phyloP scores from a whole-genome alignment of 257 asterid genomes.

The Plectranthus barbatus region DNA sequence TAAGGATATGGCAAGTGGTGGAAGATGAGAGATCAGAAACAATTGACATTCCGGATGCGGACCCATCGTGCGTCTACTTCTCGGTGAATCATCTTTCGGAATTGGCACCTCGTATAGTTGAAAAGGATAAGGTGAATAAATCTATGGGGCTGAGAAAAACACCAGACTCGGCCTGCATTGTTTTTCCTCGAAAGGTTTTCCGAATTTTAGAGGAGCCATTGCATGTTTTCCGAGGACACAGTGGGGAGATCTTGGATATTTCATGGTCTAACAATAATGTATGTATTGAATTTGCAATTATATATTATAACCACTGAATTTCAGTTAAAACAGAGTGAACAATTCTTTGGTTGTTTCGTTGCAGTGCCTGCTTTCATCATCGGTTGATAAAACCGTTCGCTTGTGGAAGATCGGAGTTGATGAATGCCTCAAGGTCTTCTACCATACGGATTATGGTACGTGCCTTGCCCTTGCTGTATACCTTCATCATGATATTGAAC shows the following conservation, averaged over 20 bases:
- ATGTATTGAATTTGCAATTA: conserved; percentile 16
- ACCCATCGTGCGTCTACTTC: conserved; percentile 80
- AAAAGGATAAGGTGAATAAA: conserved; percentile 44
- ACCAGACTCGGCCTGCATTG: conserved; percentile 68
- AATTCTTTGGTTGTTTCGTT: conserved; percentile 21
- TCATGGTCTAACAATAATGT: conserved; percentile 83
- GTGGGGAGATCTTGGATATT: conserved; percentile 66
- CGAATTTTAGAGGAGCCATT: conserved; percentile 68
- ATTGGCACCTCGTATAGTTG: conserved; percentile 43
- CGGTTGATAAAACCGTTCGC: conserved; percentile 88
- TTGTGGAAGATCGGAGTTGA: conserved; percentile 79
- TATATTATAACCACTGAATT: neutral
- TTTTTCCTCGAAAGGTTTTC: conserved; percentile 72
- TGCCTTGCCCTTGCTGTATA: neutral
- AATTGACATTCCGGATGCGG: conserved; percentile 50
- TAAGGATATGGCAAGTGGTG: conserved; percentile 75
- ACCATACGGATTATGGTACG: conserved; percentile 85
- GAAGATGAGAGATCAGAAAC: conserved; percentile 67
- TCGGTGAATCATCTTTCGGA: conserved; percentile 65
- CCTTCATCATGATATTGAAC: neutral
- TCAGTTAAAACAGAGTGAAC: neutral
- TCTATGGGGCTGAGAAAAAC: conserved; percentile 37
- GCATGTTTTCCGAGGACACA: conserved; percentile 70
- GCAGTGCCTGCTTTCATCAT: conserved; percentile 80
- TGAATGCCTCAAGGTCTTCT: conserved; percentile 61